Evolutionary conservation across 305 asterid genomes (phyloP).

Genomic region (Fraxinus sp.): DNA sequence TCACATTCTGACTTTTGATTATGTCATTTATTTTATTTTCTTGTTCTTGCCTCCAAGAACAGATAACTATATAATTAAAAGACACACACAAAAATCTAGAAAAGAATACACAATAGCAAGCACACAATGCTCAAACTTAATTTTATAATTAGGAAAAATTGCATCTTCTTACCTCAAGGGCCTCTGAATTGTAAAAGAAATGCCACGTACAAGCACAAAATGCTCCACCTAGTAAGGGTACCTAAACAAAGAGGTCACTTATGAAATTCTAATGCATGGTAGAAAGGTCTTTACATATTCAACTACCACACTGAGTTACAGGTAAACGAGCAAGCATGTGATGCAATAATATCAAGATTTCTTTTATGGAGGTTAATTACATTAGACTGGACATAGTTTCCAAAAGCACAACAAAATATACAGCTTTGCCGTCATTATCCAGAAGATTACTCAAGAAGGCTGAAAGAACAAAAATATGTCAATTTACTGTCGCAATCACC

Average conservation of each 20-base stretch:
- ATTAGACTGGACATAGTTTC: neutral
- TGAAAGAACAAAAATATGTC: neutral
- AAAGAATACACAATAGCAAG: neutral
- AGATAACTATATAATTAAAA: neutral
- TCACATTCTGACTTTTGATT: neutral
- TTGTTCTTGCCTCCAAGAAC: neutral
- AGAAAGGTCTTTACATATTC: neutral
- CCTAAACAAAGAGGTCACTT: slow-evolving; percentile 41
- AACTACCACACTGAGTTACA: neutral
- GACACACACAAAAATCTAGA: neutral
- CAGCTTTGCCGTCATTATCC: neutral
- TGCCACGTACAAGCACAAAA: slow-evolving; percentile 99
- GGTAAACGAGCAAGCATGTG: neutral
- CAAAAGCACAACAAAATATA: neutral
- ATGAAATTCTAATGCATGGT: neutral
- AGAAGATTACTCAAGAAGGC: neutral
- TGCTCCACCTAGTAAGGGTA: slow-evolving; percentile 96
- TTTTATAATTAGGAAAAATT: slow-evolving; percentile 1
- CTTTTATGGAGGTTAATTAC: neutral
- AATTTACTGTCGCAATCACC: neutral
- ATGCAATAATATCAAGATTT: neutral
- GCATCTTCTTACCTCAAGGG: slow-evolving; percentile 71
- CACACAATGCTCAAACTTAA: neutral
- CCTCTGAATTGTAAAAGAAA: slow-evolving; percentile 89
- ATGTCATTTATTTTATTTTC: neutral